phyloP scores from a whole-genome alignment of 2,329 filamentous ascomycete genomes.

The Diplocarpon rosae region DNA sequence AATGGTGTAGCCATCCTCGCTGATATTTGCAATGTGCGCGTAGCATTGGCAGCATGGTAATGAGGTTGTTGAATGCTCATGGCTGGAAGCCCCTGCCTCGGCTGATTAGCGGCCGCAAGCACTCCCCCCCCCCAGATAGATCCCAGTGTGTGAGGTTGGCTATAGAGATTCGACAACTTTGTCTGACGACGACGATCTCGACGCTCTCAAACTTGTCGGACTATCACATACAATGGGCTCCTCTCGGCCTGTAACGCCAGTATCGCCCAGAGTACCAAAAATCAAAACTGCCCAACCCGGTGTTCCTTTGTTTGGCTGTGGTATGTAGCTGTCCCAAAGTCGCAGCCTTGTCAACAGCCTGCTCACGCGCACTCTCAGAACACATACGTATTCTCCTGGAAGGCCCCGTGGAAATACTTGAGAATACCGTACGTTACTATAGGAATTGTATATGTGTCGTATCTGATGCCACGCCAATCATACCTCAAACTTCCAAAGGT shows the following conservation, averaged over 20 bases:
- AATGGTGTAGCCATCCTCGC: slow-evolving; percentile 26
- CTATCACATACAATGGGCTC: slow-evolving; percentile 18
- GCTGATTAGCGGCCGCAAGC: no score
- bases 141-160: neutral
- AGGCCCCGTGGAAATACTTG: slow-evolving; percentile 47
- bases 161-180: neutral
- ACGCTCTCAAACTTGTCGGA: neutral
- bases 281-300: slow-evolving; percentile 49
- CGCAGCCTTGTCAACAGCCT: slow-evolving; percentile 7
- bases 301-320: slow-evolving; percentile 51
- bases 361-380: slow-evolving; percentile 36
- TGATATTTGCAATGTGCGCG: slow-evolving; percentile 3
- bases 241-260: slow-evolving; percentile 24
- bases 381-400: slow-evolving; percentile 56
- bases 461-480: slow-evolving; percentile 54
- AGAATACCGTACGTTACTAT: slow-evolving; percentile 60
- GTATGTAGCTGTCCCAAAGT: slow-evolving; percentile 32
- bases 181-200: neutral
- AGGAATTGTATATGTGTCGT: slow-evolving; percentile 60
- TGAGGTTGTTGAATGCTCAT: neutral
- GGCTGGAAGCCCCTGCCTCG: neutral
- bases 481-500: slow-evolving; percentile 53
- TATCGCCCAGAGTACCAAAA: slow-evolving; percentile 30
- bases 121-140: no score
- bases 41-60: neutral